Base-by-base conservation (phyloP, 1,139 yeast species). In the Sugiyamaella castrensis region DNA sequence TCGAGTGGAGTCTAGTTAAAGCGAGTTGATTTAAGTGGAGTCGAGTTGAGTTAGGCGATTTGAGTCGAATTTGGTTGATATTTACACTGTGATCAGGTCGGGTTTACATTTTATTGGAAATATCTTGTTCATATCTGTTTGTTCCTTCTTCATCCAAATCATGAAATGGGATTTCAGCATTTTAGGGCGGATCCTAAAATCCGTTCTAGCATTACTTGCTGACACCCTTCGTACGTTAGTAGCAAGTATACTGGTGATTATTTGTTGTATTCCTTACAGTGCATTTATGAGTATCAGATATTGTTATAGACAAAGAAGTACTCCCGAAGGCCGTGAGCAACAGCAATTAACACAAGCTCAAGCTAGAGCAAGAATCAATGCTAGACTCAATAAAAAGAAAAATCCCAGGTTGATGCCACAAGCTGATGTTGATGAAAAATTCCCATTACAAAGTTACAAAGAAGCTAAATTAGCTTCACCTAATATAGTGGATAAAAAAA, bases 361-460 rank as follows among this genome's bases (percentile, higher is more conserved):
- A 57, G 40, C 51, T 8, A 34, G 46, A 5, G 48, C 50, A 12
- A 38, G 51, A 40, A 26, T 45, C 46, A 19, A 44, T 53, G 30
- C 55, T 29, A 50, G 55, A 4, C 29, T 53, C 4, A 51, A 57
- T 4, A 56, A 62, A 16, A 59, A 62, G 45, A 62, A 62, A 51
- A 63, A 62, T 48, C 66, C 67, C 36, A 56, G 62, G 46, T 55
- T 68, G 31, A 71, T 82, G 53, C 71, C 87, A 0, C 75, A 74
- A 46, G 77, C 71, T n/a, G 85, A 84, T 60, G 85, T 85, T 24
- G 82, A 84, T 47, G 74, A 73, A 41, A 68, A 82, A 46, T 85
- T 86, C 64, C 94, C 94, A 0, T 63, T 71, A 37, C 76, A 78
- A 58, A 74, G 83, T 2, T 85, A 84, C 64, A 68, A 73, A 48